Base-by-base conservation (phyloP, 441 rosid species). In the Adansonia grandidieri region DNA sequence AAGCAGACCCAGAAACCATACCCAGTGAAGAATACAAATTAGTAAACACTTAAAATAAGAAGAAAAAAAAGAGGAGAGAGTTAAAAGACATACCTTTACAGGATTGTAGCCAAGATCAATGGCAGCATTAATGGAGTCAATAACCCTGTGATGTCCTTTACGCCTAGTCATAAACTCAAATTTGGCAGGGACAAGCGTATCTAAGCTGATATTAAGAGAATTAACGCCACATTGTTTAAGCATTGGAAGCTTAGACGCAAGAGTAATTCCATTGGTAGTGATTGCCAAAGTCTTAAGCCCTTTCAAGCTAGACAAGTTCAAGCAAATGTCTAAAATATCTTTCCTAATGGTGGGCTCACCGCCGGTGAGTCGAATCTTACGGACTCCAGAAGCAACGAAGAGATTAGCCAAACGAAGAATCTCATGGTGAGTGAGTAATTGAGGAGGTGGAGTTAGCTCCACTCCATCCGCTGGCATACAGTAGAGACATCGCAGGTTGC, bases 391-490 rank as follows among this genome's bases (percentile, higher is more conserved):
- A 76, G 85, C 76, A 44, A 92, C 98, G 76, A 93, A 95, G 47
- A 95, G 90, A 80, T 80, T 61, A 63, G 97, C 96, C 80, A 95
- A 80, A 69, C 84, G 90, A 70, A 93, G 78, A 73, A 93, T 88
- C 91, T 95, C 98, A 51, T 84, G 72, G 65, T 74, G 88, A 1
- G 91, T 85, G 10, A 95, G 86, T 77, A 95, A 81, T 58, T 86
- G 87, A 47, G 98, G 86, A 22, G 62, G 80, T n/a, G 96, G 91
- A 80, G 96, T 91, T 67, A 95, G 97, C 48, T 92, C 95, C 67
- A 90, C 94, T 1, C 98, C 98, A 67, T 93, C 98, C 11, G 91
- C 79, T 0, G 98, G 97, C 98, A 93, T 93, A 81, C 98, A 95
- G 61, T 95, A 95, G 44, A 89, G 98, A 80, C 98, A 95, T 66